phyloP scores from a whole-genome alignment of 805 yeast species.

The Starmera dryadoides region DNA sequence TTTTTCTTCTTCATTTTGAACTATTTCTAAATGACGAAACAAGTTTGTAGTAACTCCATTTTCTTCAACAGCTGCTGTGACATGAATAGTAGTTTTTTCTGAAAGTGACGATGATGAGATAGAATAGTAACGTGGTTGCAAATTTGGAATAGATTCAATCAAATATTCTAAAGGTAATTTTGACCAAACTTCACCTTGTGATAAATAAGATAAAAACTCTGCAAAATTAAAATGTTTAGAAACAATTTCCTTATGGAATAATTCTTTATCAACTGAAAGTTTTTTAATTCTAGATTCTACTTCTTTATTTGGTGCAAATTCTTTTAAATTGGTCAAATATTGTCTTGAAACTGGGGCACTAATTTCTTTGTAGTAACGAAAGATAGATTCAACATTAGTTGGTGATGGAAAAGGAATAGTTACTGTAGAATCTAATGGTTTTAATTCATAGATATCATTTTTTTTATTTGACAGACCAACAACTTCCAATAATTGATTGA shows the following conservation, averaged over 20 bases:
- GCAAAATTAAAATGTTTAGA: conserved; percentile 62
- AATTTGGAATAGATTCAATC: conserved; percentile 69
- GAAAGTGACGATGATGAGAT: conserved; percentile 83
- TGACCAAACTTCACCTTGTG: conserved; percentile 60
- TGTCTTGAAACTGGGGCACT: conserved; percentile 93
- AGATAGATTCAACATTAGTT: conserved; percentile 80
- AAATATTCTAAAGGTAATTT: conserved; percentile 77
- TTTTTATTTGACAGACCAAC: conserved; percentile 50
- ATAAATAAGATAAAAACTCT: conserved; percentile 60
- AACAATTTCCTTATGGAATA: conserved; percentile 60
- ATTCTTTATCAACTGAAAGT: conserved; percentile 61
- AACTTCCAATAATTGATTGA: conserved; percentile 55
- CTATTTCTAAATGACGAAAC: conserved; percentile 60
- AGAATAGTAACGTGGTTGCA: conserved; percentile 94
- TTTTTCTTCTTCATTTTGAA: conserved; percentile 40
- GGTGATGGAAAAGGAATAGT: conserved; percentile 65
- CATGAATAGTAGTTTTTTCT: conserved; percentile 67
- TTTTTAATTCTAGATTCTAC: conserved; percentile 29
- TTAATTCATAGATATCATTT: conserved; percentile 52
- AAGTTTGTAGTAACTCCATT: conserved; percentile 88
- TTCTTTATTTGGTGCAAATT: conserved; percentile 70
- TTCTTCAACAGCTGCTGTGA: conserved; percentile 87
- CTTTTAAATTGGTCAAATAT: conserved; percentile 60
- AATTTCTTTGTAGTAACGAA: conserved; percentile 84
- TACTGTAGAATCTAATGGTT: conserved; percentile 63